A percentile compares a stretch with the other conserved stretches of the same genome.
Conservation (phyloP, 2,329 filamentous ascomycete genomes). For the Trichoderma hamatum region DNA sequence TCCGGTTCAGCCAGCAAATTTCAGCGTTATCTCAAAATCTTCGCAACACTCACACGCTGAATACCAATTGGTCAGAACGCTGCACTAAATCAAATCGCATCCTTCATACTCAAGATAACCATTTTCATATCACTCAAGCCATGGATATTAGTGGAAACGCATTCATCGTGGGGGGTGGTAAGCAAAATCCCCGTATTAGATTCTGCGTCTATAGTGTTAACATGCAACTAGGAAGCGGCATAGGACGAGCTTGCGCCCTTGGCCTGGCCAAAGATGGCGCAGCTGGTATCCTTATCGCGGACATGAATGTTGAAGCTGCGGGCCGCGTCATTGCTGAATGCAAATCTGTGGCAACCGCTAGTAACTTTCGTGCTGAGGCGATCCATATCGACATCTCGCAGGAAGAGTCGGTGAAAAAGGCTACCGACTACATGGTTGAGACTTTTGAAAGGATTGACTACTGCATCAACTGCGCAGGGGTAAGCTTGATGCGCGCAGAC, state of each 20-base stretch:
- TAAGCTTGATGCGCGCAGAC: not conserved
- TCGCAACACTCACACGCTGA: not conserved
- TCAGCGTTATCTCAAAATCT: not conserved
- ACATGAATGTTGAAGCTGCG: slow-evolving; percentile 26
- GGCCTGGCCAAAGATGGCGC: slow-evolving; percentile 29
- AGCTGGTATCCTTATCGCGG: slow-evolving; percentile 26
- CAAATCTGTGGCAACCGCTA: slow-evolving; percentile 24
- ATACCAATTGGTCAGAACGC: not conserved
- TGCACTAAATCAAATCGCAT: not conserved
- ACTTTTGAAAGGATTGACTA: slow-evolving; percentile 31
- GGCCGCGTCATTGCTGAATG: slow-evolving; percentile 17
- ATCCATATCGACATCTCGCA: slow-evolving; percentile 26
- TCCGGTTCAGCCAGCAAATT: not conserved
- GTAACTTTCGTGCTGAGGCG: slow-evolving; percentile 15
- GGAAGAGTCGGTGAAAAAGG: slow-evolving; percentile 26
- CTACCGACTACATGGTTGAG: slow-evolving; percentile 16
- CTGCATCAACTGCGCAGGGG: slow-evolving; percentile 30
- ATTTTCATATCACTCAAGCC: too few relatives aligned
- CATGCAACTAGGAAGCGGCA: slow-evolving; percentile 30
- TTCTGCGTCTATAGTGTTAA: not conserved
- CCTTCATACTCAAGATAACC: not conserved
- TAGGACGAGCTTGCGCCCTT: slow-evolving; percentile 25
- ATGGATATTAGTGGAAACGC: slow-evolving; percentile 19
- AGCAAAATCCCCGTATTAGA: not conserved
- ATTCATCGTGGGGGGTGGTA: slow-evolving; percentile 13